Base-by-base conservation (phyloP, 495 filamentous ascomycete species). In the Staphylotrichum tortipilum region DNA sequence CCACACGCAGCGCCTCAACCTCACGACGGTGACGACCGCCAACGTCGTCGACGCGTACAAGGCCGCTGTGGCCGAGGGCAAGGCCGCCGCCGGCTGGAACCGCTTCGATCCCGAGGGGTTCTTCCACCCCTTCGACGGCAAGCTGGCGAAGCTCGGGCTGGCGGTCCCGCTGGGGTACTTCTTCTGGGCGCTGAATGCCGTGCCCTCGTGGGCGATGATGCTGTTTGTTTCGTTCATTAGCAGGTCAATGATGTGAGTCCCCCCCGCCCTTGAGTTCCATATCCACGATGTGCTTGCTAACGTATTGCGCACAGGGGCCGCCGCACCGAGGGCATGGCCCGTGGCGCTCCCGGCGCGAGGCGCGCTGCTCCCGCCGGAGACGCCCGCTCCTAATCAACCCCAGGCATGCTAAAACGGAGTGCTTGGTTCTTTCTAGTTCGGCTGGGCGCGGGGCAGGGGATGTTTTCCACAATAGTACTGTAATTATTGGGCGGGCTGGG, bases 181-280 rank as follows among this genome's bases (percentile, higher is more conserved):
- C 44, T 71, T 92, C 47, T 94, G 86, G 86, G 64, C 71, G 44
- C 78, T 88, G 57, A 82, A 68, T 55, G 53, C 67, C 37, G 52
- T 80, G 36, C 77, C 77, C 15, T 74, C 70, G 66, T 81, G 78
- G 78, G 68, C 68, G 8, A 76, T 84, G 56, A 86, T 96, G 92
- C 77, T 97, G 54, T 63, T 75, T 29, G 79, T 97, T 55, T 87
- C 83, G 50, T 80, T 96, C 57, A 61, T 89, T 53, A 92, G 83
- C 74, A 77, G 89, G 57, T 78, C 73, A 33, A 73, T 95, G 63
- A 95, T 95, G 92, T 95, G 73, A 83, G 89, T 79, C 41, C 18
- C 7, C 39, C 18, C 8, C 28, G 34, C 29, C 44, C 26, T 35
- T 14, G 14, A 18, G 2, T 7, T 33, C 15, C 17, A 8, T 9